Evolutionary conservation across 306 rosid genomes (phyloP), one percentile per base, ranked within the genome.

Genomic region (Trichosanthes truncata): DNA sequence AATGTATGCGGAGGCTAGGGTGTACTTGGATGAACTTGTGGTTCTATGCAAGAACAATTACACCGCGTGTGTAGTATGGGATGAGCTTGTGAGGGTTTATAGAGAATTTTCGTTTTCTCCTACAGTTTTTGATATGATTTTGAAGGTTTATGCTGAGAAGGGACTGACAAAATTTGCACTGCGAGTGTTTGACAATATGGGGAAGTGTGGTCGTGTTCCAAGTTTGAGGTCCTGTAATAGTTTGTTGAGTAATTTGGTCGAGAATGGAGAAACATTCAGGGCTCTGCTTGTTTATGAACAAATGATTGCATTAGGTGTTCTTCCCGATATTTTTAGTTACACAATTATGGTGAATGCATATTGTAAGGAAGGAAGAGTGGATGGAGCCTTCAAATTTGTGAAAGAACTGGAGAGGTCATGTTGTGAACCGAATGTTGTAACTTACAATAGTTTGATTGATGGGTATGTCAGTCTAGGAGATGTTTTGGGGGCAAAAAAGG

Each of bases 171-270:
- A 78, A 65, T 78, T 79, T 82, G 97, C 98, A 6, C 80, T 94
- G 14, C 78, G 86, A 26, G 95, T 89, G 93, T 88, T 92, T 52
- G 98, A 94, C 48, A 84, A 88, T 85, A 92, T 94, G 93, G 78
- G 83, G 0, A 84, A 83, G 84, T 72, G 81, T 51, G 90, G 92
- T 46, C 51, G 89, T 45, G 23, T 80, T 45, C 97, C 97, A 13
- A 85, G 88, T 51, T 85, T 92, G 84, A 81, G 89, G 88, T 89
- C 98, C 20, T 92, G 97, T 78, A 94, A 88, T 83, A 84, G 81
- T 80, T 84, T 94, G 84, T 75, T 94, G 83, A 90, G 90, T 72
- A 84, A 65, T 82, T 83, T 92, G 68, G 92, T 94, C 1, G 86
- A 41, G 12, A 85, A 45, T 20, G 87, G 89, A 0, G 93, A 89